Conservation (phyloP, 148 eudicot species). For the Vaccinium corymbosum region DNA sequence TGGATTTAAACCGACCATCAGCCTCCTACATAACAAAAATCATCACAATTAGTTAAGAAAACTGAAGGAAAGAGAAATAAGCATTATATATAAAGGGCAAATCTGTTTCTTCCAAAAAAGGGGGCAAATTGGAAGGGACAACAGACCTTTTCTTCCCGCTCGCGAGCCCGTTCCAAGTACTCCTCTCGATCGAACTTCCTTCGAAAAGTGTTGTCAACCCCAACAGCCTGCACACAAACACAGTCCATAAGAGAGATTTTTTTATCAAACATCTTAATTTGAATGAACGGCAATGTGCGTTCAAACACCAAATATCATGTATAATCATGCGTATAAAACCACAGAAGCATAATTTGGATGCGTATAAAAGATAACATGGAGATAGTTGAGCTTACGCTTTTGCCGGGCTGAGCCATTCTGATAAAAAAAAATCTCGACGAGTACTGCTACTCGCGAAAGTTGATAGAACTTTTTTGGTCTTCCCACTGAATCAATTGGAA, state of each 20-base stretch:
- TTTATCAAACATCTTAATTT: neutral
- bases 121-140: neutral
- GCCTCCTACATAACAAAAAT: slow-evolving; percentile 43
- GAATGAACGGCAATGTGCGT: slow-evolving; percentile 7
- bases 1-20: slow-evolving; percentile 50
- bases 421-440: neutral
- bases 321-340: neutral
- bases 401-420: slow-evolving; percentile 49
- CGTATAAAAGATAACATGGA: neutral
- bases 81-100: neutral
- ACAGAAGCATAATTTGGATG: neutral
- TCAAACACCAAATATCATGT: neutral
- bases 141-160: slow-evolving; percentile 81
- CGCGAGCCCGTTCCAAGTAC: slow-evolving; percentile 83
- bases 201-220: slow-evolving; percentile 93
- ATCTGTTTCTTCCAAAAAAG: neutral
- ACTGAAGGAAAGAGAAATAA: neutral
- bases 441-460: neutral
- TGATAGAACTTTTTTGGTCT: neutral
- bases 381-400: slow-evolving; percentile 28
- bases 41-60: neutral
- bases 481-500: neutral
- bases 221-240: slow-evolving; percentile 48
- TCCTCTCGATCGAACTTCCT: slow-evolving; percentile 88
- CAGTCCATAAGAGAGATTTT: neutral